Evolutionary conservation across 441 rosid genomes (phyloP), one percentile per base, ranked within the genome.

Genomic region (Breynia disticha): DNA sequence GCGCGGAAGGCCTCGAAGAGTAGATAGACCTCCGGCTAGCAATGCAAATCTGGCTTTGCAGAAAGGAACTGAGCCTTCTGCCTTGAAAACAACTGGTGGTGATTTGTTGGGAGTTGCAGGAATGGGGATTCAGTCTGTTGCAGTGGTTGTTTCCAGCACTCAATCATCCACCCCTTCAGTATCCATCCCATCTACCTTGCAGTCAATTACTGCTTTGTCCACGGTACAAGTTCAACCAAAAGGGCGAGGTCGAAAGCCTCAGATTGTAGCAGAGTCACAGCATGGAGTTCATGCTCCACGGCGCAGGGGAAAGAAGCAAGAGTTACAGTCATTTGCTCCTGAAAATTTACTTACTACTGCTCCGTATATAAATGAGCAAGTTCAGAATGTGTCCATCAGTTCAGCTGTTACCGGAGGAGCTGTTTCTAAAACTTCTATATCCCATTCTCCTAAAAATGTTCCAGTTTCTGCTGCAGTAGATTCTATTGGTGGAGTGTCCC

Each of bases 1-100:
- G n/a, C 90, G 97, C 71, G 97, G 97, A 60, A 82, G 97, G 72
- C 97, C 95, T 20, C 80, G 86, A 69, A 79, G 95, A 67, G 80
- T 59, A 10, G 82, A 76, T 54, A 82, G 65, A 69, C 68, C 84
- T 68, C 76, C 79, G 0, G 44, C 63, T 50, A 75, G 64, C 20
- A 73, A 75, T 61, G 57, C 61, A 41, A 76, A 74, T 56, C 39
- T 21, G 4, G 79, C 69, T 44, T 57, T 68, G 61, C 80, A 57
- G 48, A 75, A 56, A 53, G 79, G 64, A 50, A 59, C 66, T 52
- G 74, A 69, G 48, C 63, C 77, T 42, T 66, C 72, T 70, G 51
- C 76, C 39, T 63, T 56, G 53, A 62, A 58, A 48, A 47, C 70
- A 47, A 65, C 56, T 45, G 74, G 53, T 55, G 32, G 62, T 54